Evolutionary conservation across 768 basidiomycete genomes (phyloP), one percentile per base, ranked within the genome.

Genomic region (Suillus spraguei): DNA sequence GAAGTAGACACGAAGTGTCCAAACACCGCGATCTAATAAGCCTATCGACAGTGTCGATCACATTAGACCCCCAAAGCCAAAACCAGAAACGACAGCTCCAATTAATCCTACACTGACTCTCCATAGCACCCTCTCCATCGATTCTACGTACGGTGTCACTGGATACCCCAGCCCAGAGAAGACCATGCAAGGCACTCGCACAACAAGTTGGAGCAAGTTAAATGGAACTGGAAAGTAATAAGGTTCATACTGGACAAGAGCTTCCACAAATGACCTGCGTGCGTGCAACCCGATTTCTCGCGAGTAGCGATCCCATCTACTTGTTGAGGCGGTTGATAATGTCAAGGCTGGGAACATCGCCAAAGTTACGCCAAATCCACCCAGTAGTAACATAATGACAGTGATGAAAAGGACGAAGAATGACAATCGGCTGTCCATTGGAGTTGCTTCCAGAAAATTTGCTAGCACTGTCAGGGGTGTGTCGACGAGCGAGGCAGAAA

Each of bases 211-310:
- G 5, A 85, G 38, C 54, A 87, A 61, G 70, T 84, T 87, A 70
- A 87, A 78, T 0, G 85, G 86, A 6, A 83, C 76, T 3, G 84
- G 84, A 65, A 85, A 87, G 54, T 68, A 70, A 61, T 81, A 79
- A 3, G 78, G 74, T 7, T 64, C 63, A 64, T 82, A 85, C 6
- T 63, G 59, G 24, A 70, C 59, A 32, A 82, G 78, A 22, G 79
- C 72, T 28, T 69, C 69, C 28, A 76, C 69, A 64, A 83, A 83
- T 1, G 70, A 61, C 46, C 72, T 72, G 35, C 85, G 83, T 24
- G 86, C 83, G 28, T 73, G 68, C 6, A 77, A 63, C 9, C 86
- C 85, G 16, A 83, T 72, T 2, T 68, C 59, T 14, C 58, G 49
- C 5, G 84, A 80, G 70, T 82, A 87, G 28, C 77, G 74, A 65